Base-by-base conservation (phyloP, 805 yeast genomes). In the Candida caryicola region DNA sequence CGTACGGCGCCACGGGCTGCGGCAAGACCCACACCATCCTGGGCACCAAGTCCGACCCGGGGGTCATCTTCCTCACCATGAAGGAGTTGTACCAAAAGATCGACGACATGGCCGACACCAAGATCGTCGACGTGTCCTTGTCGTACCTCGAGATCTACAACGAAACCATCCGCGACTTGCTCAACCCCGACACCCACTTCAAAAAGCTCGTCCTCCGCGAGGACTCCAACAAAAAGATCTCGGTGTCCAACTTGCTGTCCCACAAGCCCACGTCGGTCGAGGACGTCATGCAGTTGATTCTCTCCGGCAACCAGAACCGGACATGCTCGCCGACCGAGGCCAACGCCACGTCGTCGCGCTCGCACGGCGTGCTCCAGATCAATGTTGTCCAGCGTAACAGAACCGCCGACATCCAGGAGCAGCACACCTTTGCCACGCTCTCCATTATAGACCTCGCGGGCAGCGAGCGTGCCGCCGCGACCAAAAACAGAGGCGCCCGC, bases 1-100 rank as follows among this genome's bases (percentile, higher is more conserved):
- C 98, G 0, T 90, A 90, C 57, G 98, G 98, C 1, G 95, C 98
- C 19, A 90, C 98, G 0, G 98, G 98, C 0, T 90, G 97, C 60
- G 98, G 98, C n/a, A 90, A 90, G 56, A 90, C 97, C 0, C 88
- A 84, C 57, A 90, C 98, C 0, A 85, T 90, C 23, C 76, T 83
- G 55, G 96, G 96, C 0, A 74, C 81, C 0, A 72, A 79, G 0
- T 75, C 75, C 2, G 63, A 74, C 17, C 96, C 95, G 0, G 96
- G 96, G 0, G 76, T 90, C 10, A 83, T 88, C 0, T 85, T 81
- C 50, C 62, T 82, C 29, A 82, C 96, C 0, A 80, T 87, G 82
- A 69, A 77, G 44, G 95, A 86, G 41, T 64, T 91, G 23, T 89
- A 82, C 55, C 64, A 64, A 14, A 68, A 70, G 38, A 84, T 89